Conservation (phyloP, 2,329 filamentous ascomycete genomes). For the Zasmidium cellare region DNA sequence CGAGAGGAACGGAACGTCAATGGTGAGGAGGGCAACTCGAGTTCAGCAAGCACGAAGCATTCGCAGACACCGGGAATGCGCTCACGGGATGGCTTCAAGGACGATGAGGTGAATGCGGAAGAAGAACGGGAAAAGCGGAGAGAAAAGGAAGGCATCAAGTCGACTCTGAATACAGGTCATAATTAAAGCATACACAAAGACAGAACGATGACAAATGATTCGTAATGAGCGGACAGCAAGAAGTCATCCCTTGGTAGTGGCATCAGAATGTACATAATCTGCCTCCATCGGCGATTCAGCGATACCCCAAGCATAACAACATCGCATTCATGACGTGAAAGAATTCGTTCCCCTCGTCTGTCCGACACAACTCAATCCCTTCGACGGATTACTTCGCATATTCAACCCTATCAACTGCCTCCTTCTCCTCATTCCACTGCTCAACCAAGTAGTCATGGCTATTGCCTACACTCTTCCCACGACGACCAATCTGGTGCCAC, state of each 20-base stretch:
- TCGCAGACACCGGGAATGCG: constrained; percentile 19
- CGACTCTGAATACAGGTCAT: constrained; percentile 28
- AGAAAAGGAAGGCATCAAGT: constrained; percentile 19
- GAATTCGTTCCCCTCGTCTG: too few species aligned
- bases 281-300: neutral
- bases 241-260: neutral
- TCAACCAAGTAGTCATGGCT: constrained; percentile 26
- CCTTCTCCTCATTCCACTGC: constrained; percentile 23
- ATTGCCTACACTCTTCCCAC: constrained; percentile 32
- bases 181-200: neutral
- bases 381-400: constrained; percentile 6
- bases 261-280: neutral
- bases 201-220: neutral
- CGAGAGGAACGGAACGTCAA: constrained; percentile 22
- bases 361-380: too few species aligned
- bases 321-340: too few species aligned
- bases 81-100: constrained; percentile 25
- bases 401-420: constrained; percentile 25
- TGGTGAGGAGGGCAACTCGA: constrained; percentile 25
- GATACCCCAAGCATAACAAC: neutral
- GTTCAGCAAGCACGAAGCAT: constrained; percentile 11
- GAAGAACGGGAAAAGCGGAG: constrained; percentile 18
- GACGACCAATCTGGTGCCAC: constrained; percentile 70
- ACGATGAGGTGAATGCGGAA: constrained; percentile 24
- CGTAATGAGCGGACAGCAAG: neutral